Base-by-base conservation (phyloP, 2,329 filamentous ascomycete genomes). In the Aspergillus alliaceus region DNA sequence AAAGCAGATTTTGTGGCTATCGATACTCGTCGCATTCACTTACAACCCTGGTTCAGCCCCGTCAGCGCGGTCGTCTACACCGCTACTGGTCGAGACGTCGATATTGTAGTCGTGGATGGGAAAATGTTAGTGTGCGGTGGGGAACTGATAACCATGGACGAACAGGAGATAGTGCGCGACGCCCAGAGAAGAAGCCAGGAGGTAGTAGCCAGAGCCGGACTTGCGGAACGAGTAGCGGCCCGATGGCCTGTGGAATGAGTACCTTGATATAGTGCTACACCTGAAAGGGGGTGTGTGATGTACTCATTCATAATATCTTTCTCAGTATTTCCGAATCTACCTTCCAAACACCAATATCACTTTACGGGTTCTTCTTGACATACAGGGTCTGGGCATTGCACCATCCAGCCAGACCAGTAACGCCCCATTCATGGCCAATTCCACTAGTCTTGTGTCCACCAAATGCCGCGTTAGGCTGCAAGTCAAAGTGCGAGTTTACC, bases 401-500 rank as follows among this genome's bases (percentile, higher is more conserved):
- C 40, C 72, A 79, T 3, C 58, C 66, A 58, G 72, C 71, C 22
- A 80, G 56, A 3, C 79, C 78, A 49, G 64, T 66, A 15, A 73
- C 32, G 0, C 78, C 78, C 69, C 74, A 79, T 51, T 84, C 81
- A 54, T 74, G 73, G 0, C 82, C 82, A 1, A 83, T 63, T 0
- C 81, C 82, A 50, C 81, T 84, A 32, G 77, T 60, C 69, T 84
- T 84, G 63, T 81, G 77, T 0, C 83, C 82, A 0, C 79, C 79
- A 59, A 81, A 83, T 0, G 80, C 75, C 2, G 72, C 72, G 24
- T 53, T 53, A 0, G 68, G 68, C 14, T 55, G 48, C 1, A 68
- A 58, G 5, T 72, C 70, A 50, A 71, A 69, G 53, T 76, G 74
- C 11, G 68, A 67, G 55, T 88, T 88, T 62, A 88, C 81, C 80